phyloP scores from a whole-genome alignment of 345 rosid genomes.

The Crucihimalaya himalaica region DNA sequence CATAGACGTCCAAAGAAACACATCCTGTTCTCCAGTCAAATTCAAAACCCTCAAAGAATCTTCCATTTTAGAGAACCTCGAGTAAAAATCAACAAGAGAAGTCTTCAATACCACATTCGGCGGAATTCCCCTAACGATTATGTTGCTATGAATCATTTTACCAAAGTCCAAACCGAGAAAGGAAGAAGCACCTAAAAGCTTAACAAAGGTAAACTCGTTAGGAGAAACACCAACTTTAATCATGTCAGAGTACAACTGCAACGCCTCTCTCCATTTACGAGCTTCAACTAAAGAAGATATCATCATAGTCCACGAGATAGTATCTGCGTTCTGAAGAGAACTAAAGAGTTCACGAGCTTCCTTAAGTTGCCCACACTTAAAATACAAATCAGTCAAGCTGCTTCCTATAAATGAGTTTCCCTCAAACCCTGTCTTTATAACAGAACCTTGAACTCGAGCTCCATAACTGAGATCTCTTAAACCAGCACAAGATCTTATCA shows the following conservation, averaged over 20 bases:
- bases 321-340: constrained; percentile 47
- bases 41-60: constrained; percentile 53
- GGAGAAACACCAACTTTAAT: constrained; percentile 53
- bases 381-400: constrained; percentile 61
- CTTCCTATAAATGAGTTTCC: constrained; percentile 47
- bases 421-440: constrained; percentile 57
- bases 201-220: constrained; percentile 61
- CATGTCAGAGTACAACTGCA: constrained; percentile 54
- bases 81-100: constrained; percentile 61
- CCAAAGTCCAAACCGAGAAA: constrained; percentile 51
- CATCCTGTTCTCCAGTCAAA: constrained; percentile 50
- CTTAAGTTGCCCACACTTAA: constrained; percentile 46
- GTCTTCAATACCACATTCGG: constrained; percentile 67
- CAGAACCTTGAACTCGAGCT: constrained; percentile 48
- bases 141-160: constrained; percentile 56
- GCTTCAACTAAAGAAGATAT: constrained; percentile 57
- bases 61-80: constrained; percentile 49
- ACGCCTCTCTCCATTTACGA: constrained; percentile 52
- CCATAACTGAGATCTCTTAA: constrained; percentile 48
- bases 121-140: constrained; percentile 47
- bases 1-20: constrained; percentile 54
- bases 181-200: constrained; percentile 53
- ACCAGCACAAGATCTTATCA: constrained; percentile 55
- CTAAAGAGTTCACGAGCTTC: constrained; percentile 52
- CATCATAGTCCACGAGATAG: constrained; percentile 69